Base-by-base conservation (phyloP, 1,284 basidiomycete genomes). In the Cutaneotrichosporon cavernicola region DNA sequence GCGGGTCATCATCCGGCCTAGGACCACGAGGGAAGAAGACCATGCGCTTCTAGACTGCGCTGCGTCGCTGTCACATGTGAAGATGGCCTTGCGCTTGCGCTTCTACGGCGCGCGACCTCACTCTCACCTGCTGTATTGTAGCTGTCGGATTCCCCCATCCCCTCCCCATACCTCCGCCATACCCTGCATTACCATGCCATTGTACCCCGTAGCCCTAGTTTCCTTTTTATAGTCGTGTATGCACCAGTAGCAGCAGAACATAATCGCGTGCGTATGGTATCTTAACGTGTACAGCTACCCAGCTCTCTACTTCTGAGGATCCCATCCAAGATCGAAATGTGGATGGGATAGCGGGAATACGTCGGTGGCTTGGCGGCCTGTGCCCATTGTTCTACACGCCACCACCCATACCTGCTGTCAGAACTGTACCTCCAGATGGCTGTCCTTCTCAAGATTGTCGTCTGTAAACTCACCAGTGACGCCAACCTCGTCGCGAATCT, bases 401-500 rank as follows among this genome's bases (percentile, higher is more conserved):
- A 9, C 65, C 65, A 26, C 66, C 66, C 66, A 67, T 67, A 34
- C 66, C 66, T 64, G 62, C n/a, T 18, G 65, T 66, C 47, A 66
- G 65, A 4, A 31, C 18, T 53, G 49, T 40, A 16, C 38, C 38
- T 40, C 13, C 38, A 11, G 38, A 5, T 26, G 26, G 38, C 4
- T 40, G 13, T 21, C 22, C 26, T 51, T 51, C 49, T 22, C 49
- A 51, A 4, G 22, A 6, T 22, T 8, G 21, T 21, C 8, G 21
- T 13, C 5, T 36, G 34, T 9, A 10, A 10, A 68, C 69, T 70
- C 68, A 70, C 71, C 69, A 40, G 62, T 66, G 11, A 81, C 73
- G 22, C 78, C 80, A 4, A 80, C 76, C 4, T 72, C 76, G 65
- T 81, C 80, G 61, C 79, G 70, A 59, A 81, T 80, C 75, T 75